These are phyloP conservation scores for Linderniella brevidens DNA, from an alignment of 257 asterid species.

Conservation along the genomic window DNA sequence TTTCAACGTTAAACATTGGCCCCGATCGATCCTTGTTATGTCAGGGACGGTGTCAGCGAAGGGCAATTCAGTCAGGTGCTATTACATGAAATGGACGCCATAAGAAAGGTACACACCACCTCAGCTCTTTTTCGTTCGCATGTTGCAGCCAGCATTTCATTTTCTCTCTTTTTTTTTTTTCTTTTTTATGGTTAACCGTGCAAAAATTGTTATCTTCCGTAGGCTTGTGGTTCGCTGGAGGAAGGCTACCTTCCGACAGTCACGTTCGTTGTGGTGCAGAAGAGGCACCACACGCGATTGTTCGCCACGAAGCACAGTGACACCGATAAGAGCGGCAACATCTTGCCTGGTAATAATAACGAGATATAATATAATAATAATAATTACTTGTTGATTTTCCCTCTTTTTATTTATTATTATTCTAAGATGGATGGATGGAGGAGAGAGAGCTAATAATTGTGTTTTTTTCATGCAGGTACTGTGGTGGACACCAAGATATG, in stretches of 20 bases:
- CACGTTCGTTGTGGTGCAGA: constrained; percentile 81
- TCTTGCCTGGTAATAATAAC: constrained; percentile 58
- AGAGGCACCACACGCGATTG: constrained; percentile 86
- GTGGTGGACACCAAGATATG: constrained; percentile 68
- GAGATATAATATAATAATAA: background rate
- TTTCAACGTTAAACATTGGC: too few species aligned
- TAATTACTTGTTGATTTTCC: too few species aligned
- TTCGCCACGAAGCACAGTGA: constrained; percentile 42
- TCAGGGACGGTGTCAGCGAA: constrained; percentile 85
- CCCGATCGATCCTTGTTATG: background rate
- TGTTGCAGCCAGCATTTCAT: too few species aligned
- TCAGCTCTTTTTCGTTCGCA: background rate
- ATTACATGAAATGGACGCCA: constrained; percentile 43
- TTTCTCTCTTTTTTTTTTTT: background rate
- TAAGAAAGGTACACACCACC: constrained; percentile 33
- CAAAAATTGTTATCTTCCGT: constrained; percentile 8
- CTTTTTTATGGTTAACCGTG: background rate
- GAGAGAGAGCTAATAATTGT: background rate
- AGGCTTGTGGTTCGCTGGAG: constrained; percentile 63
- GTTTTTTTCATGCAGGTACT: constrained; percentile 33
- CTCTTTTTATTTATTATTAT: too few species aligned
- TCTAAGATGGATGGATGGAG: too few species aligned
- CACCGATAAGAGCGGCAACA: constrained; percentile 80
- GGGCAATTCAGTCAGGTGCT: constrained; percentile 81
- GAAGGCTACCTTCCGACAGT: constrained; percentile 32